Evolutionary conservation across 2,329 filamentous ascomycete species (phyloP), one percentile per base, ranked within the genome.

Genomic region (Aspergillus pseudonomiae): DNA sequence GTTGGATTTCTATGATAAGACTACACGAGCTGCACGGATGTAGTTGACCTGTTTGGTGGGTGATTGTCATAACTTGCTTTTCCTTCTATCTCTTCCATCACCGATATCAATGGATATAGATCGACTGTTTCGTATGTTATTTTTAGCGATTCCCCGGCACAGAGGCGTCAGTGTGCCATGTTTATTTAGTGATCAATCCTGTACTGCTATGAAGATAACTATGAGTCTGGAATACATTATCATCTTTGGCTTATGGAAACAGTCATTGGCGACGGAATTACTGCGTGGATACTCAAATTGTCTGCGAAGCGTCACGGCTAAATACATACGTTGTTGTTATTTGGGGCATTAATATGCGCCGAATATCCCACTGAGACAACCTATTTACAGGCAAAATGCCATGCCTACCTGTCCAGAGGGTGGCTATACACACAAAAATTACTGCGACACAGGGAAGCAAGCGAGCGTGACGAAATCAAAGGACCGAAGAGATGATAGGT

Each of bases 1-100:
- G 45, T 79, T 97, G 73, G 94, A 97, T 80, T 97, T 97, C 80
- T 97, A 92, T 76, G 94, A 98, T 65, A 82, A 81, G 70, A 80
- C 78, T 36, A 81, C 79, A 30, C 72, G 79, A 53, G 79, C 79
- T 48, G 73, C 73, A 36, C 73, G 77, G 59, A 72, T 77, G 57
- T 78, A 66, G 74, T 32, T 24, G 2, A 45, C 16, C 63, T 26
- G 41, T 52, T 34, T 21, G 46, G 14, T 24, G 55, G 46, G 14
- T 24, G 55, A 28, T 53, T 32, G 26, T 62, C 34, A 53, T 61
- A 21, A 57, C 21, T 34, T 24, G 43, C 59, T 48, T 56, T 59
- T 59, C 16, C 57, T 46, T 41, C 9, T 57, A 11, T 65, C 63
- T 65, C 36, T 67, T 34, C 19, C 3, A 11, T 32, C 19, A 52